Percentiles rank a stretch among this genome's conserved stretches.
phyloP scores from a whole-genome alignment of 345 rosid species.

The Eucalyptus curtisii region DNA sequence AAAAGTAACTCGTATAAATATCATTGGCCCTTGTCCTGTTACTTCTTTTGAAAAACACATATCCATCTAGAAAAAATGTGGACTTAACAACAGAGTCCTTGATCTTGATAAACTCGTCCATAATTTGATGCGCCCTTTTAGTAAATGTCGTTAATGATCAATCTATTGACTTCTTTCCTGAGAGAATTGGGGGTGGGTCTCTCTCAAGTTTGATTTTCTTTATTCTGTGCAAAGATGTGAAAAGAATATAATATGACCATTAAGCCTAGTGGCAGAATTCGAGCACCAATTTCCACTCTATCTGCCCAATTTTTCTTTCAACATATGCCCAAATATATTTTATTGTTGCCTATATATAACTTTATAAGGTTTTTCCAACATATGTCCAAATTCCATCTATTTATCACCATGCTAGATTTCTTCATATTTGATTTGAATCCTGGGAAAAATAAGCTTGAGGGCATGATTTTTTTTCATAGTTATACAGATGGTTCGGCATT shows the following conservation, averaged over 20 bases:
- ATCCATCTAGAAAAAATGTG: neutral
- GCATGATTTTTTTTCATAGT: no score
- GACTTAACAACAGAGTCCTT: no score
- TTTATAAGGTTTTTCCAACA: neutral
- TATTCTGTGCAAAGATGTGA: fast-evolving
- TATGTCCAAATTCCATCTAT: neutral
- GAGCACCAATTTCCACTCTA: neutral
- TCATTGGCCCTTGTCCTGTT: neutral
- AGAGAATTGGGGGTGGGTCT: neutral
- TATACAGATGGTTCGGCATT: neutral
- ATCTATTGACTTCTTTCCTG: neutral
- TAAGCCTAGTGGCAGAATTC: neutral
- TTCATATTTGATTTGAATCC: neutral
- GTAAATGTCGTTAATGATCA: neutral
- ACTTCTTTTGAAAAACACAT: neutral
- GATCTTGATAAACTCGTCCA: neutral
- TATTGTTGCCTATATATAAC: neutral
- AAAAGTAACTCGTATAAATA: neutral
- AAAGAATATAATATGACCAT: fast-evolving
- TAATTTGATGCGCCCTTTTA: neutral
- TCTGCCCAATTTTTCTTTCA: neutral
- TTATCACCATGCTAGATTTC: neutral
- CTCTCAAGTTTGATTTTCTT: neutral
- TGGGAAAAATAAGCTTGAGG: neutral
- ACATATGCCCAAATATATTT: neutral